These are phyloP conservation scores for Haplographium delicatum DNA, from an alignment of 495 filamentous ascomycete species.

Conservation along the genomic window DNA sequence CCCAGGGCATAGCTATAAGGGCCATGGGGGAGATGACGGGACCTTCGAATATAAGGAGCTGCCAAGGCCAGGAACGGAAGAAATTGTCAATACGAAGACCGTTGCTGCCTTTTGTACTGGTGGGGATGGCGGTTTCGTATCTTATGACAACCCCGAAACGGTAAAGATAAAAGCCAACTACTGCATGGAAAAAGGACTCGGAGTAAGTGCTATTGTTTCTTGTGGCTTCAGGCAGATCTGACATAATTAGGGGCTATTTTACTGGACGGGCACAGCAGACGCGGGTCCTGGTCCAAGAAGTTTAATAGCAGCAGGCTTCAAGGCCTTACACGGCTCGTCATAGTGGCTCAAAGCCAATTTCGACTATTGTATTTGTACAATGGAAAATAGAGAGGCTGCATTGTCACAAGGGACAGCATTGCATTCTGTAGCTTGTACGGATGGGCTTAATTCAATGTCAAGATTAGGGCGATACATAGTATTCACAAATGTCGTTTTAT, in stretches of 20 bases:
- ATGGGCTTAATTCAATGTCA: too few species aligned
- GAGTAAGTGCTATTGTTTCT: constrained; percentile 37
- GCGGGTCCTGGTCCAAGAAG: constrained; percentile 57
- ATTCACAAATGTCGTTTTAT: too few species aligned
- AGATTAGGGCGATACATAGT: too few species aligned
- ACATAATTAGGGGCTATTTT: constrained; percentile 64
- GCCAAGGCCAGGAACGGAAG: constrained; percentile 63
- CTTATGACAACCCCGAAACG: constrained; percentile 79
- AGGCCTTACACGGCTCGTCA: constrained; percentile 49
- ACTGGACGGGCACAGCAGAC: constrained; percentile 87
- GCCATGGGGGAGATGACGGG: constrained; percentile 69
- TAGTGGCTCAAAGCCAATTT: background rate
- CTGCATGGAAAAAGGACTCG: constrained; percentile 69
- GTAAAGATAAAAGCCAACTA: constrained; percentile 82
- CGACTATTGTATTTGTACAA: constrained; percentile 6
- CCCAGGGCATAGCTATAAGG: constrained; percentile 58
- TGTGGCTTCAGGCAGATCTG: background rate
- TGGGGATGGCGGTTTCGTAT: constrained; percentile 79
- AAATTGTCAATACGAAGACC: constrained; percentile 59
- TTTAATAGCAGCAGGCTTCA: constrained; percentile 70
- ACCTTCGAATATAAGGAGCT: constrained; percentile 78
- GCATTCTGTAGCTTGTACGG: too few species aligned
- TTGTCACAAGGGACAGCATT: background rate
- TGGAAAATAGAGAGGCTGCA: background rate
- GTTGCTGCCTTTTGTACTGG: constrained; percentile 74